Evolutionary conservation across 805 yeast species (phyloP).

Genomic region (Wickerhamiella sergipiensis): DNA sequence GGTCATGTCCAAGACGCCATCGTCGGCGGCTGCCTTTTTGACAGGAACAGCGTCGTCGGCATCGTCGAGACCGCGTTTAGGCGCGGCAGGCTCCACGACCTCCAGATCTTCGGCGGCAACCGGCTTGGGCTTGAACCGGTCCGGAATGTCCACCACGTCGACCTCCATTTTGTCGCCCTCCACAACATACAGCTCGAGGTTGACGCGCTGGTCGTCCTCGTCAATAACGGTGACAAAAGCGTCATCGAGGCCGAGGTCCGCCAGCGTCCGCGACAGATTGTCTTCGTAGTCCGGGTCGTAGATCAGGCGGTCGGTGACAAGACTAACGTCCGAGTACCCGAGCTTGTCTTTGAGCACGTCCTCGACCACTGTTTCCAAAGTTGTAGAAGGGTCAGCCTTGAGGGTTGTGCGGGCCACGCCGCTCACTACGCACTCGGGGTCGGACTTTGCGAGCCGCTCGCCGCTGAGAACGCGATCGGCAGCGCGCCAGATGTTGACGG

Average conservation of each 20-base stretch:
- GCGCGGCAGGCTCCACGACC: neutral
- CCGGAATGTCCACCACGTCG: conserved; percentile 19
- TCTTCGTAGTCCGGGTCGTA: conserved; percentile 87
- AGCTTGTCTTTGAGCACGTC: conserved; percentile 33
- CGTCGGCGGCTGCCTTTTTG: neutral
- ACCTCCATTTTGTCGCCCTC: conserved; percentile 14
- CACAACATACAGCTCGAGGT: conserved; percentile 24
- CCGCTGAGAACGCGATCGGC: conserved; percentile 54
- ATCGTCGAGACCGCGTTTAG: neutral
- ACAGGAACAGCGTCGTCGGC: neutral
- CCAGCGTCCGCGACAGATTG: conserved; percentile 37
- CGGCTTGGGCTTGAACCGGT: neutral
- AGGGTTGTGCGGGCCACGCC: conserved; percentile 22
- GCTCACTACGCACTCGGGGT: conserved; percentile 51
- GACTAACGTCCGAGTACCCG: conserved; percentile 38
- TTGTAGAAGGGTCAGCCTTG: conserved; percentile 17
- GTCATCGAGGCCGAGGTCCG: conserved; percentile 48
- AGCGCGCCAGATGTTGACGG: conserved; percentile 39
- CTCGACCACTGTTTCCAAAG: conserved; percentile 41
- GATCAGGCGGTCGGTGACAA: conserved; percentile 50
- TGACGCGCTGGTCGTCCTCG: conserved; percentile 64
- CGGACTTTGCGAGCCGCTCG: conserved; percentile 49
- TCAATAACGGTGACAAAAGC: conserved; percentile 59
- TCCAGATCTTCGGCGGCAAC: neutral
- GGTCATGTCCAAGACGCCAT: neutral